A percentile compares a stretch with the other conserved stretches of the same genome.
Evolutionary conservation across 169 alveolate species (phyloP).

Genomic region (Eimeria necatrix): DNA sequence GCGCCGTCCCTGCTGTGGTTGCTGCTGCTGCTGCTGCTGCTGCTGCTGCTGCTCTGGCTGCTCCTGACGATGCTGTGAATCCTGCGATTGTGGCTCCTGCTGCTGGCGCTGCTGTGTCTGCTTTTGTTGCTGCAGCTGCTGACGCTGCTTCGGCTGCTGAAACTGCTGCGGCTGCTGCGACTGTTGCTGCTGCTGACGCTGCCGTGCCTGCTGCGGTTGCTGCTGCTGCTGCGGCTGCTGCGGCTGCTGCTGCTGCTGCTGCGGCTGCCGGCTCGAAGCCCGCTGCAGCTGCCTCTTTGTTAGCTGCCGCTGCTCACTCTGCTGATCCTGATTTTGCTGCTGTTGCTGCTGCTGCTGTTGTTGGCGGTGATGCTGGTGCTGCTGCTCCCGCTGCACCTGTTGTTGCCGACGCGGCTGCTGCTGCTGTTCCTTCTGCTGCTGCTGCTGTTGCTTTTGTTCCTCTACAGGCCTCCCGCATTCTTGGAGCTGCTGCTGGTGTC

Average conservation of each 20-base stretch:
- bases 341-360: background rate
- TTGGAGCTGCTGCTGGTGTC: slow-evolving; percentile 5
- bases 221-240: background rate
- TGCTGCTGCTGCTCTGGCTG: too few relatives aligned
- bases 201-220: background rate
- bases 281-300: background rate
- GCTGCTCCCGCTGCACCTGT: background rate
- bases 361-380: background rate
- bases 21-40: too few relatives aligned
- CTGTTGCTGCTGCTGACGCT: background rate
- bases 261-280: background rate
- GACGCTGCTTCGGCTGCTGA: too few relatives aligned
- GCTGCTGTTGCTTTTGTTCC: background rate
- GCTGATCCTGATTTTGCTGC: background rate
- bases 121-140: too few relatives aligned
- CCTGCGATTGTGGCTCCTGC: background rate
- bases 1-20: too few relatives aligned
- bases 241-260: slow-evolving; percentile 7
- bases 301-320: slow-evolving; percentile 9
- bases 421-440: background rate
- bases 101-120: background rate
- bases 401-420: background rate
- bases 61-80: too few relatives aligned
- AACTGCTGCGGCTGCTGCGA: background rate
- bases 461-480: background rate